A percentile compares a stretch with the other conserved stretches of the same genome.
These are phyloP conservation scores for Pichia pseudocactophila DNA, from an alignment of 805 yeast genomes.

Conservation along the genomic window DNA sequence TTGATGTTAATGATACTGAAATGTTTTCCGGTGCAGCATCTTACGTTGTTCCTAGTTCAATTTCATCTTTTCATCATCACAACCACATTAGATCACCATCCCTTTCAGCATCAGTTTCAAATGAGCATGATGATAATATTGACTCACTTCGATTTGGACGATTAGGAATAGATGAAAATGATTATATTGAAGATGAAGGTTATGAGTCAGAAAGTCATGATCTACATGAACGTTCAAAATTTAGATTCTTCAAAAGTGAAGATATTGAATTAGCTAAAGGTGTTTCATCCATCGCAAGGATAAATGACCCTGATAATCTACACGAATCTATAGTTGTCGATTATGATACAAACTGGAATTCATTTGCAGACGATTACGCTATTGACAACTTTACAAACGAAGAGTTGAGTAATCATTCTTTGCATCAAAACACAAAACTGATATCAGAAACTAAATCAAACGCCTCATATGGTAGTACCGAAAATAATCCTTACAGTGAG, in stretches of 20 bases:
- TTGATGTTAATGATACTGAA: slow-evolving; percentile 59
- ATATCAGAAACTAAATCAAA: neutral
- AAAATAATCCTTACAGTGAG: slow-evolving; percentile 13
- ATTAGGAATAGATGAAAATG: slow-evolving; percentile 5
- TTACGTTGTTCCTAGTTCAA: slow-evolving; percentile 68
- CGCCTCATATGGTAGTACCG: slow-evolving; percentile 9
- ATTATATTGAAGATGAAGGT: slow-evolving; percentile 27
- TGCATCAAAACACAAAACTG: neutral
- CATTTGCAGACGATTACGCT: slow-evolving; percentile 39
- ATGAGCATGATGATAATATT: slow-evolving; percentile 1
- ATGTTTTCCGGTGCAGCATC: slow-evolving; percentile 73
- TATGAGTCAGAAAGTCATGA: slow-evolving; percentile 29
- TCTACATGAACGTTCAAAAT: slow-evolving; percentile 35
- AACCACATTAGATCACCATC: slow-evolving; percentile 19
- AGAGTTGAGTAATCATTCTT: slow-evolving; percentile 7
- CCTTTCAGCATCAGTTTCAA: slow-evolving; percentile 4
- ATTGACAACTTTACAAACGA: slow-evolving; percentile 12
- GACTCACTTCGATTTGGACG: slow-evolving; percentile 5
- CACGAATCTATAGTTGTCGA: slow-evolving; percentile 41
- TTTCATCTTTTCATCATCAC: slow-evolving; percentile 66
- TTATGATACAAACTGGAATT: slow-evolving; percentile 69
- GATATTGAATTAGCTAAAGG: slow-evolving; percentile 87
- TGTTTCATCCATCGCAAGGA: slow-evolving; percentile 57
- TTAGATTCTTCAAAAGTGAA: slow-evolving; percentile 74
- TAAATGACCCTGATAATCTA: slow-evolving; percentile 19